Percentiles rank a stretch among this genome's conserved stretches.
Evolutionary conservation across 768 basidiomycete species (phyloP).

Genomic region (Pulveroboletus ravenelii): DNA sequence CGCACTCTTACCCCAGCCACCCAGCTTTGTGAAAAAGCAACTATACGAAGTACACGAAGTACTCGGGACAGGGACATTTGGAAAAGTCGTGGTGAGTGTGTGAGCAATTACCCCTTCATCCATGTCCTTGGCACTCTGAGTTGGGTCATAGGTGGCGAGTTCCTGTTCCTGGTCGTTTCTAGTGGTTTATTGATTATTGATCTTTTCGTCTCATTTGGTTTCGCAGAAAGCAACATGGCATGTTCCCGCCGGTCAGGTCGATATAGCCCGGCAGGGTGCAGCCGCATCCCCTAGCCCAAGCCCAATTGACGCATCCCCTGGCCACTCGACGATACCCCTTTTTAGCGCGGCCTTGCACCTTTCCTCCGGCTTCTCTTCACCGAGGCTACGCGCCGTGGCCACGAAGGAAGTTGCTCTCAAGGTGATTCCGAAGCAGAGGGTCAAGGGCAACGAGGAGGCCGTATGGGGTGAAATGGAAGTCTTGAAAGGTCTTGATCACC

Average conservation of each 20-base stretch:
- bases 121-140: background rate
- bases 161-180: conserved; percentile 1
- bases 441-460: conserved; percentile 82
- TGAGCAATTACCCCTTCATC: conserved; percentile 3
- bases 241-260: conserved; percentile 58
- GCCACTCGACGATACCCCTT: conserved; percentile 27
- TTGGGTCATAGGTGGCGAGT: background rate
- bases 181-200: background rate
- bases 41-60: conserved; percentile 66
- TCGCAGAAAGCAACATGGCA: conserved; percentile 70
- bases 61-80: conserved; percentile 83
- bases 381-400: conserved; percentile 29
- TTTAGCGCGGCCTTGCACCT: conserved; percentile 25
- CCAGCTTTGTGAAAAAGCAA: conserved; percentile 85
- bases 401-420: conserved; percentile 81
- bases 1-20: conserved; percentile 73
- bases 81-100: conserved; percentile 74
- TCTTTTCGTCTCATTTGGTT: background rate
- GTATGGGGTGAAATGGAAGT: conserved; percentile 96
- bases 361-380: conserved; percentile 19
- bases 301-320: conserved; percentile 14
- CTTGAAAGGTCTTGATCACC: conserved; percentile 82
- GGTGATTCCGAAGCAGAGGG: conserved; percentile 92
- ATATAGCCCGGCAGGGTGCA: conserved; percentile 56
- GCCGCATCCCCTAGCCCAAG: conserved; percentile 33